Base-by-base conservation (phyloP, 352 stramenopile genomes). In the Nothophytophthora sp. region DNA sequence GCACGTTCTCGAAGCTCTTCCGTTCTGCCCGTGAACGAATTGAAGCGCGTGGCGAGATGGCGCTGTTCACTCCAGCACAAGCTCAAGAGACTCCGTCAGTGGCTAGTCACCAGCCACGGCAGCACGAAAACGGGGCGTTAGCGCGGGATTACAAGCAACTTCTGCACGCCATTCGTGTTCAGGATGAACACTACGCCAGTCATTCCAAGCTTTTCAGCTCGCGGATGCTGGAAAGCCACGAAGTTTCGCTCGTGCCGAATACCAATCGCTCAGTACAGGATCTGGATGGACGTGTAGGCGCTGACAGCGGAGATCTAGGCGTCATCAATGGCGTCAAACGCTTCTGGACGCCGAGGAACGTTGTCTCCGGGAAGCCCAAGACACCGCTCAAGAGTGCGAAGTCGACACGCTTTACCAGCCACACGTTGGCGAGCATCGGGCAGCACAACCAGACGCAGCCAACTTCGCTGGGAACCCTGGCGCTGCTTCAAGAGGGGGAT, bases 111-210 rank as follows among this genome's bases (percentile, higher is more conserved):
- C 60, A 61, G 8, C 25, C 46, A 1, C 53, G 15, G 23, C 40
- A 41, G 6, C 52, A 67, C 23, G 42, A 63, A 5, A 55, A 63
- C 37, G 40, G 52, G 5, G n/a, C 29, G 27, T 9, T 55, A 19
- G 41, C 35, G 24, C 52, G 23, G 12, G 54, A 69, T 27, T 86
- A 73, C 33, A 51, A 72, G 15, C 40, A 63, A 6, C 50, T 76
- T 22, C 16, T 88, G 12, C 40, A 24, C 4, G 51, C 51, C 18
- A 76, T 90, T 18, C 74, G 74, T 1, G 32, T 54, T 7, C 76
- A 90, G 45, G 76, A 90, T 42, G 79, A 90, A 36, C 79, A 90
- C 42, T 88, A 88, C 23, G 76, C 75, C 15, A 70, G 67, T 18
- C 55, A 88, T 32, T 32, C 60, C 24, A 90, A 90, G 57, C 47